Evolutionary conservation across 2,329 filamentous ascomycete genomes (phyloP).

Genomic region (Tolypocladium paradoxum): DNA sequence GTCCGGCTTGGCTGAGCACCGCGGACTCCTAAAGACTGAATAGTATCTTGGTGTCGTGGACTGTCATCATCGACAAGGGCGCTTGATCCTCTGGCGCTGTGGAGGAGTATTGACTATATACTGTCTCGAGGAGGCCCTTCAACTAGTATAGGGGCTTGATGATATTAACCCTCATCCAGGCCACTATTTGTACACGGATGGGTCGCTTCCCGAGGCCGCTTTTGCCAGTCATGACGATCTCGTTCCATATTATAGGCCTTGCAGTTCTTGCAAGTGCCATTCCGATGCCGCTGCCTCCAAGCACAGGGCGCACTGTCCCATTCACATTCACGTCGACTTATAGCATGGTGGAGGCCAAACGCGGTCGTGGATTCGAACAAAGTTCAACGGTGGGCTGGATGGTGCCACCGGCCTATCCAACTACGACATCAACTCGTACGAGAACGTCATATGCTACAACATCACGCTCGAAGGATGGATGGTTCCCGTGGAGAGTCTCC

Average conservation of each 20-base stretch:
- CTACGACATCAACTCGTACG: constrained; percentile 38
- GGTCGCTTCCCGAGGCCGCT: not conserved
- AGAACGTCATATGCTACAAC: constrained; percentile 35
- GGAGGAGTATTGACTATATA: not conserved
- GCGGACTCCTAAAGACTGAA: too few relatives aligned
- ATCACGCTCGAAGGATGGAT: constrained; percentile 38
- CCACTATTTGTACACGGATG: not conserved
- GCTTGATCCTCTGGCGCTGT: not conserved
- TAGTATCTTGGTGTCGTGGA: not conserved
- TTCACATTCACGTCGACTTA: not conserved
- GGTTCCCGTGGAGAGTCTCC: constrained; percentile 38
- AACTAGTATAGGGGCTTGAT: not conserved
- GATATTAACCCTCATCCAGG: not conserved
- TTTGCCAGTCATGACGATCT: not conserved
- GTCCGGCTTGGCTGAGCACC: too few relatives aligned
- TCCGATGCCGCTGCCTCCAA: not conserved
- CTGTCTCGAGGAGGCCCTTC: too few relatives aligned
- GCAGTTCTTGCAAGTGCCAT: not conserved
- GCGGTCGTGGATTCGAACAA: too few relatives aligned
- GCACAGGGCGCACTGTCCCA: not conserved
- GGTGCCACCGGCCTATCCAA: constrained; percentile 37
- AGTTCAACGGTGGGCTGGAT: constrained; percentile 26
- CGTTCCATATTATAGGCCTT: not conserved
- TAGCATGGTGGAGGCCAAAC: not conserved
- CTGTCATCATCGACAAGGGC: not conserved